Evolutionary conservation across 2,329 filamentous ascomycete genomes (phyloP).

Genomic region (Furcasterigmium sp.): DNA sequence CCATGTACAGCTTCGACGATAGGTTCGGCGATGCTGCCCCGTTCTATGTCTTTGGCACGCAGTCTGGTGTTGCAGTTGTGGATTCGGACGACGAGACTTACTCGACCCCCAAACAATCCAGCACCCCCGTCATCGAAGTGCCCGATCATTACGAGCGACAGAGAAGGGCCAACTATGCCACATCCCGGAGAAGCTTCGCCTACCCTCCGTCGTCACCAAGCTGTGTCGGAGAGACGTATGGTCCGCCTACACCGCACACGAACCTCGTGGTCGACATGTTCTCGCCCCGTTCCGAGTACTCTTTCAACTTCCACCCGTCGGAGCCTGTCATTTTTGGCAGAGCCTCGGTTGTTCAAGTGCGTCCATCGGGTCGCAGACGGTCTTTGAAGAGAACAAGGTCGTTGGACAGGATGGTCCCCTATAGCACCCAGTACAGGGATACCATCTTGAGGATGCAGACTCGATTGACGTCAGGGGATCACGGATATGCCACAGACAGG

Average conservation of each 20-base stretch:
- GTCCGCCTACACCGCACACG: slow-evolving; percentile 10
- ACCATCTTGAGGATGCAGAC: slow-evolving; percentile 5
- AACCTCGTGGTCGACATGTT: slow-evolving; percentile 14
- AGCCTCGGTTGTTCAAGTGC: slow-evolving; percentile 31
- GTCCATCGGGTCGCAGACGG: slow-evolving; percentile 16
- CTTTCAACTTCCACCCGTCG: slow-evolving; percentile 24
- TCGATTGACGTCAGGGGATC: slow-evolving; percentile 4
- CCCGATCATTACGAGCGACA: not conserved
- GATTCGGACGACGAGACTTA: not conserved
- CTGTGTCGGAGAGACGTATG: slow-evolving; percentile 28
- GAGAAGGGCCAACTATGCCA: no score
- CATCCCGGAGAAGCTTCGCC: not conserved
- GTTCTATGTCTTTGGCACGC: slow-evolving; percentile 42
- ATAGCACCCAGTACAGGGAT: slow-evolving; percentile 24
- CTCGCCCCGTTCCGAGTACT: slow-evolving; percentile 25
- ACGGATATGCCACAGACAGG: slow-evolving; percentile 4
- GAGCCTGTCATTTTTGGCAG: slow-evolving; percentile 34
- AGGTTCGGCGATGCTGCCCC: slow-evolving; percentile 37
- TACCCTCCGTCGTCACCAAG: slow-evolving; percentile 18
- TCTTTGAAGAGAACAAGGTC: slow-evolving; percentile 28
- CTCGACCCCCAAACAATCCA: slow-evolving; percentile 7
- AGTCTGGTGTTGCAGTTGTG: slow-evolving; percentile 1
- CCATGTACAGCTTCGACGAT: slow-evolving; percentile 38
- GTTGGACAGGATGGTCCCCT: slow-evolving; percentile 27
- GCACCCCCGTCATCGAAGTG: not conserved